Conservation (phyloP, 2,329 filamentous ascomycete species). For the Ophiognomonia clavigignenti-juglandacearum region DNA sequence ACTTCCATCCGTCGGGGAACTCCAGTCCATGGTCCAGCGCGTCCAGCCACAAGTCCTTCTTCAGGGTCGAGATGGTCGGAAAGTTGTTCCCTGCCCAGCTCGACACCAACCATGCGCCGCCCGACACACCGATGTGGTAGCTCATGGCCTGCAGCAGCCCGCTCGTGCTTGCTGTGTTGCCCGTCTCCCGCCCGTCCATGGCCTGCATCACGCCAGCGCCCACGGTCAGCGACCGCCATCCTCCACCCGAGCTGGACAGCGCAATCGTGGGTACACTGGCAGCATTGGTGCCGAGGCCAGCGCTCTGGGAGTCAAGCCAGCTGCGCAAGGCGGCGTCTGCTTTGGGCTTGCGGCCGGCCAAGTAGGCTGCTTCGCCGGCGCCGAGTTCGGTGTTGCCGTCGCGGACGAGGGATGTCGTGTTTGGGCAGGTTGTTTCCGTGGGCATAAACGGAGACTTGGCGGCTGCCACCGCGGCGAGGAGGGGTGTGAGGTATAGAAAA, state of each 20-base stretch:
- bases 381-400: constrained; percentile 1
- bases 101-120: constrained; percentile 2
- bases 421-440: no score
- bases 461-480: no score
- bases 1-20: neutral
- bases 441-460: no score
- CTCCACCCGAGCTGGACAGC: constrained; percentile 5
- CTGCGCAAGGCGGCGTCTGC: neutral
- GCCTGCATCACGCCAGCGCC: constrained; percentile 7
- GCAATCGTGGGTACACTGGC: neutral
- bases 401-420: no score
- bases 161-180: neutral
- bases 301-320: constrained; percentile 4
- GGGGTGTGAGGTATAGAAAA: no score
- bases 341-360: neutral
- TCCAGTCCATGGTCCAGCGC: neutral
- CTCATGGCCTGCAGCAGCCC: constrained; percentile 3
- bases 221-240: constrained; percentile 1
- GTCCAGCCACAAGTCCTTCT: neutral
- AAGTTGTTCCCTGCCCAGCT: constrained; percentile 6
- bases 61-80: neutral
- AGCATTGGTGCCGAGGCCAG: neutral
- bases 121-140: constrained; percentile 6
- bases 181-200: constrained; percentile 2
- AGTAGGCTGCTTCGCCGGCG: constrained; percentile 1